Conservation (phyloP, 1,139 yeast genomes). For the Debaryomyces singareniensis region DNA sequence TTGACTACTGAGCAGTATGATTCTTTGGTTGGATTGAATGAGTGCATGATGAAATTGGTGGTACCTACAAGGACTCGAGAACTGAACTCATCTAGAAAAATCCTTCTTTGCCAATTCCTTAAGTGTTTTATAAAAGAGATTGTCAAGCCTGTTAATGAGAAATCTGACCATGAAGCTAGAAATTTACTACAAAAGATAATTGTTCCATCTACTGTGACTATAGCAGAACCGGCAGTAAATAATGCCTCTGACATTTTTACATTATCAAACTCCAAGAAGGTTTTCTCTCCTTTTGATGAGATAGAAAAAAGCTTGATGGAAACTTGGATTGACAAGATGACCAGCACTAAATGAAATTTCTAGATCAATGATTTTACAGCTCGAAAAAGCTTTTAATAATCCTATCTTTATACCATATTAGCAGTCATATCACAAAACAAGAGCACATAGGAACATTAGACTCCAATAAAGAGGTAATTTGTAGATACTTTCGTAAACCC, state of each 20-base stretch:
- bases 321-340: slow-evolving; percentile 40
- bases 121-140: slow-evolving; percentile 38
- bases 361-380: too few relatives aligned
- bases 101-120: slow-evolving; percentile 33
- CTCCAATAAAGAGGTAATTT: too few relatives aligned
- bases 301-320: slow-evolving; percentile 39
- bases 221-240: slow-evolving; percentile 1
- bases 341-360: slow-evolving; percentile 1
- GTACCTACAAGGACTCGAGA: background rate
- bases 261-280: background rate
- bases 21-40: slow-evolving; percentile 26
- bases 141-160: slow-evolving; percentile 13
- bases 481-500: too few relatives aligned
- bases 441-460: too few relatives aligned
- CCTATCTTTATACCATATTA: too few relatives aligned
- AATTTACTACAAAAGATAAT: slow-evolving; percentile 23
- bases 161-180: slow-evolving; percentile 7
- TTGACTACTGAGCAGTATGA: slow-evolving; percentile 34
- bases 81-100: slow-evolving; percentile 10
- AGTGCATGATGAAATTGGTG: slow-evolving; percentile 17
- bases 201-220: slow-evolving; percentile 27
- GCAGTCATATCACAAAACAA: too few relatives aligned
- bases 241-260: background rate
- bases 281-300: slow-evolving; percentile 28
- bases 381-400: too few relatives aligned